Base-by-base conservation (phyloP, 2,329 filamentous ascomycete genomes). In the Aphanocladium album region DNA sequence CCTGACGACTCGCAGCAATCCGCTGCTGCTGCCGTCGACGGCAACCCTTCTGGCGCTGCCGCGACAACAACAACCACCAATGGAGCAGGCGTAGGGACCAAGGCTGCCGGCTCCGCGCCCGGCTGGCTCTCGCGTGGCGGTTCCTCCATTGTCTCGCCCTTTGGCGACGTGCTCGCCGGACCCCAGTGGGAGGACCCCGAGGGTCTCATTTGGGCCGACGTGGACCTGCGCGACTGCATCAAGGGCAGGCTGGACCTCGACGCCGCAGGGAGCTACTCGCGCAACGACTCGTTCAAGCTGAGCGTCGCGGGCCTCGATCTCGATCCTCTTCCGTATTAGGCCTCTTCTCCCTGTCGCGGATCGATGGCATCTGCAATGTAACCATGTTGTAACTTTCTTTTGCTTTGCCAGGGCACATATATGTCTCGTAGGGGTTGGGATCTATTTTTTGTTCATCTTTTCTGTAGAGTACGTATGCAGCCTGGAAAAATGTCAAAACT, bases 221-320 rank as follows among this genome's bases (percentile, higher is more conserved):
- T 93, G 3, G 91, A 97, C 69, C 88, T 97, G 68, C 89, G 96
- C 52, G 91, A 96, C 66, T 96, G 93, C 67, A 84, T 92, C 65
- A 81, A 90, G 11, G 93, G 92, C 0, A 79, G 91, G 57, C 72
- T 96, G 65, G 92, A 96, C 72, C 72, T 96, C 51, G 93, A 96
- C 76, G 86, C 90, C 41, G 91, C 86, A 2, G 93, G 93, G 0
- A 92, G 89, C 70, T 96, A 96, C 73, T 93, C 91, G 2, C 82
- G 91, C 59, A 86, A 84, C 63, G 85, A 88, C 71, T 78, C 82
- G 3, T 88, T 88, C 73, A 82, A 80, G 68, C 77, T 88, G 30
- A 81, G 77, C 0, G 85, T 88, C 4, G 74, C 81, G 55, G 85
- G 85, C 0, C 67, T 88, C 63, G 80, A 86, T 66, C 64, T 87